Evolutionary conservation across 2,329 filamentous ascomycete species (phyloP).

Genomic region (Laburnicola sp.): DNA sequence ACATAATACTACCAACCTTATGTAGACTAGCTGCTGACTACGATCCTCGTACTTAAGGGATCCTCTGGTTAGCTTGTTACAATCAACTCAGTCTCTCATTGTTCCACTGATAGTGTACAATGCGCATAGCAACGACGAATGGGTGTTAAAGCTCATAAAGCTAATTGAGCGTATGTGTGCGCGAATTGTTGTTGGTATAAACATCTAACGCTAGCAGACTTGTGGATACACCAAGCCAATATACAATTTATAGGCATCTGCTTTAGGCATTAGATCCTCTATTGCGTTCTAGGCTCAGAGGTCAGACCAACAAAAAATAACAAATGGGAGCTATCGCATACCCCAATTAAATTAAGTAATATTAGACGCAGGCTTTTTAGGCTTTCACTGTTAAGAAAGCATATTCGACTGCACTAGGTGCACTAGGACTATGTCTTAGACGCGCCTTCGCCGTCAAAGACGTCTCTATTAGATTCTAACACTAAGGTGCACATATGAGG

Average conservation of each 20-base stretch:
- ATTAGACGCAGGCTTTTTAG: constrained; percentile 49
- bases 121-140: constrained; percentile 50
- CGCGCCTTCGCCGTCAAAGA: constrained; percentile 31
- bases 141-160: constrained; percentile 49
- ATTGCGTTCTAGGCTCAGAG: constrained; percentile 47
- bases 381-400: constrained; percentile 28
- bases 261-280: constrained; percentile 54
- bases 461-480: constrained; percentile 29
- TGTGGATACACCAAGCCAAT: constrained; percentile 56
- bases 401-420: constrained; percentile 52
- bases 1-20: too few species aligned
- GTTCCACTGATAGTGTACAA: constrained; percentile 43
- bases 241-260: constrained; percentile 55
- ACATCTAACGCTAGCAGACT: constrained; percentile 35
- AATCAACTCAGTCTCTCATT: too few species aligned
- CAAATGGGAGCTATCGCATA: constrained; percentile 54
- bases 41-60: too few species aligned
- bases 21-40: too few species aligned
- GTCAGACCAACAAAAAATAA: constrained; percentile 42
- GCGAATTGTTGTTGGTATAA: background rate
- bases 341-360: constrained; percentile 44
- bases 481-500: constrained; percentile 56
- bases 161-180: constrained; percentile 49
- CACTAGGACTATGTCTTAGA: constrained; percentile 51
- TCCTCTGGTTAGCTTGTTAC: too few species aligned